Evolutionary conservation across 2,329 filamentous ascomycete genomes (phyloP), one percentile per base, ranked within the genome.

Genomic region (Beauveria scarabaeidicola): DNA sequence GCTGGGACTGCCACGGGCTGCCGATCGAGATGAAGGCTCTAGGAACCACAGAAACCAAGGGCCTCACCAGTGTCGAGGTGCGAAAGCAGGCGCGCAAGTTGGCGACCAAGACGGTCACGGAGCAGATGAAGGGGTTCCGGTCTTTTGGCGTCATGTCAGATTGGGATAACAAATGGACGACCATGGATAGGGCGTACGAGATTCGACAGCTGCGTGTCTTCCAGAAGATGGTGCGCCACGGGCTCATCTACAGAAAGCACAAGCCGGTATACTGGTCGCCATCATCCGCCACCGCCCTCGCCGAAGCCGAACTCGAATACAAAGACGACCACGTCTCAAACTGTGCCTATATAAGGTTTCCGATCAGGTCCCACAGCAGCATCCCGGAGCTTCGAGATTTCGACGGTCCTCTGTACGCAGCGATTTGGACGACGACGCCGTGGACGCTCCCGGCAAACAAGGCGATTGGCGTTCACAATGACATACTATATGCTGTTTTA

Each of bases 401-500:
- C 23, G 64, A 73, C 6, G 78, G 79, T 4, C 74, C 78, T 5
- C 69, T 97, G 11, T 88, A 81, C 70, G 90, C 89, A n/a, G 81
- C 94, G n/a, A 90, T 97, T 55, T 99, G 94, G 94, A 99, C 94
- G 2, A 99, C 94, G 0, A 99, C 94, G 0, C 94, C 94, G 0
- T 99, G 94, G 94, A 99, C 94, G 0, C 77, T 99, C 5, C 93
- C 94, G 0, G 92, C 93, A 2, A 99, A 99, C 70, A 85, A 85
- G 69, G 92, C 90, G 0, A 91, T 99, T 70, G 92, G 91, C 2
- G 81, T 97, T 40, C 85, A 91, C 66, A 77, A 82, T 7, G 84
- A 89, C 43, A 74, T 97, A 62, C 77, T 84, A 47, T 99, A 97
- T 70, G 78, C 79, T 4, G 73, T 96, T 21, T 76, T 95, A 41